Conservation (phyloP, 148 eudicot genomes). For the Oxyria digyna region DNA sequence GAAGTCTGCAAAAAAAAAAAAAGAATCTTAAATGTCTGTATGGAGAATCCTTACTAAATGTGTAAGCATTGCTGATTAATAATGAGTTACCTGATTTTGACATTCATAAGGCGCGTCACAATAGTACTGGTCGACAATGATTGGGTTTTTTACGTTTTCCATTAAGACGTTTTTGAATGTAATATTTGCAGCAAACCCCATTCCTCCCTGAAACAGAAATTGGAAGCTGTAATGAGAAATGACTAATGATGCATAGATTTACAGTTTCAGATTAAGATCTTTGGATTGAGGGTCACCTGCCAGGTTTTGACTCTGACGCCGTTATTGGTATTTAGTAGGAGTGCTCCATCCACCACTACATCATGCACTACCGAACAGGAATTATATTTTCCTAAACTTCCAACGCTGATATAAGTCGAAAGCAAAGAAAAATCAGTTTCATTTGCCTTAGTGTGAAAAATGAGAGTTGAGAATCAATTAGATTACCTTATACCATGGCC, state of each 20-base stretch:
- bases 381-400: constrained; percentile 71
- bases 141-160: constrained; percentile 85
- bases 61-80: not conserved
- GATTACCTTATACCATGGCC: constrained; percentile 96
- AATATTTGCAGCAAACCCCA: constrained; percentile 54
- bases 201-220: constrained; percentile 52
- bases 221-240: not conserved
- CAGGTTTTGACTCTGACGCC: constrained; percentile 91
- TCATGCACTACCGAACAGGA: constrained; percentile 44
- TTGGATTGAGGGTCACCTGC: constrained; percentile 51
- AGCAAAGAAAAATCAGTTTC: not conserved
- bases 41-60: not conserved
- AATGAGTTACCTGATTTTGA: constrained; percentile 54
- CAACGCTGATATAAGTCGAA: constrained; percentile 38
- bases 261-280: not conserved
- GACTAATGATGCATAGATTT: not conserved
- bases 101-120: constrained; percentile 58
- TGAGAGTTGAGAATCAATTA: not conserved
- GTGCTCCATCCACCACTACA: constrained; percentile 44
- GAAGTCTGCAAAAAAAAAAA: constrained; percentile 30
- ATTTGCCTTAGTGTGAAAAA: not conserved
- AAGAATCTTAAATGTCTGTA: not conserved
- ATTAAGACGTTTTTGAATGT: constrained; percentile 51
- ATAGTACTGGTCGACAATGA: constrained; percentile 80
- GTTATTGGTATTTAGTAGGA: constrained; percentile 58